These are phyloP conservation scores for Capronia epimyces DNA, from an alignment of 2,329 filamentous ascomycete genomes.

Conservation along the genomic window DNA sequence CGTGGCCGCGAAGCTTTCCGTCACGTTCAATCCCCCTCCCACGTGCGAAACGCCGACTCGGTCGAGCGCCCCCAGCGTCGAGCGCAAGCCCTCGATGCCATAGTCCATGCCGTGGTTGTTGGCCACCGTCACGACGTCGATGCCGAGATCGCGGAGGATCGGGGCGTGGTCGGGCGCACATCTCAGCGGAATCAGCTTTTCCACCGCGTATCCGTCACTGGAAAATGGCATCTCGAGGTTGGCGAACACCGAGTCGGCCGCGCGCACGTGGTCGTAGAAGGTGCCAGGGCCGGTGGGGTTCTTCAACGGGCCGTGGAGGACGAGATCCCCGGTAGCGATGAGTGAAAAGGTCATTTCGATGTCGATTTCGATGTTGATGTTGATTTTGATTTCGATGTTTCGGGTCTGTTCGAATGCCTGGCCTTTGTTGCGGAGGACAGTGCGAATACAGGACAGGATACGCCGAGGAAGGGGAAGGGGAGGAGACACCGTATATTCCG, in stretches of 20 bases:
- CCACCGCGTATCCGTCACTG: background rate
- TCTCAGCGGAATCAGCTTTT: constrained; percentile 7
- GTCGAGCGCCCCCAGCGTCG: constrained; percentile 1
- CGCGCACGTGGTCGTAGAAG: constrained; percentile 3
- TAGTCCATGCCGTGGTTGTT: constrained; percentile 14
- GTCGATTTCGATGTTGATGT: too few species aligned
- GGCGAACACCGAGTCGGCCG: constrained; percentile 6
- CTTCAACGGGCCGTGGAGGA: background rate
- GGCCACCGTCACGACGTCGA: constrained; percentile 11
- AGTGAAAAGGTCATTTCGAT: background rate
- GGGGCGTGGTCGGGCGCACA: background rate
- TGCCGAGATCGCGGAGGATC: constrained; percentile 5
- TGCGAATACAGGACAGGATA: too few species aligned
- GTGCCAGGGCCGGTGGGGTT: background rate
- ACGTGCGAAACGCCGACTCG: constrained; percentile 5
- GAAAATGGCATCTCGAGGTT: constrained; percentile 15
- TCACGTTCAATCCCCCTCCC: background rate
- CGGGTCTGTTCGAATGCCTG: too few species aligned
- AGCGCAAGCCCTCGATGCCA: constrained; percentile 5
- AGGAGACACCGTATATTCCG: too few species aligned
- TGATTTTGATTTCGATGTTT: background rate
- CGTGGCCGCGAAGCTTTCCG: constrained; percentile 5
- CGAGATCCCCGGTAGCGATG: background rate
- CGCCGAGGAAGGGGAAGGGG: too few species aligned
- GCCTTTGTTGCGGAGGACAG: too few species aligned